Percentiles rank a stretch among this genome's conserved stretches.
These are phyloP conservation scores for Backusella australiensis DNA, from an alignment of 192 early-diverging fungal genomes.

Conservation along the genomic window DNA sequence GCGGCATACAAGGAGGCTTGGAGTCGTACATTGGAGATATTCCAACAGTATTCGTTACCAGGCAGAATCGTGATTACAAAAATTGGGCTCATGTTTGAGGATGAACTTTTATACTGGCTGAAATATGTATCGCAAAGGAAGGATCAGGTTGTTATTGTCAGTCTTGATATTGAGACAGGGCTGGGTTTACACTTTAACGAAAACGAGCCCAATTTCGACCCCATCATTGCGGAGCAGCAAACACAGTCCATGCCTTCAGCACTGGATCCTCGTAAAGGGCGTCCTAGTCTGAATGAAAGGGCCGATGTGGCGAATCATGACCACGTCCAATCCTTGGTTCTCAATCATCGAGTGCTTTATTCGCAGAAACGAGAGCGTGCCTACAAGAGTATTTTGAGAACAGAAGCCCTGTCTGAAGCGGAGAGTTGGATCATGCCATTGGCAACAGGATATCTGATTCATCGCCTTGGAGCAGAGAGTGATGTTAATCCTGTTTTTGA, in stretches of 20 bases:
- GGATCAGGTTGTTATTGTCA: not conserved
- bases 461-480: slow-evolving; percentile 30
- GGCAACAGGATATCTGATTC: slow-evolving; percentile 44
- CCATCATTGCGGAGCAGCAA: not conserved
- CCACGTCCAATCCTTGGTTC: slow-evolving; percentile 38
- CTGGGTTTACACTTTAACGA: not conserved
- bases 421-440: slow-evolving; percentile 40
- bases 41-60: slow-evolving; percentile 33
- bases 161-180: slow-evolving; percentile 7
- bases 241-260: slow-evolving; percentile 22
- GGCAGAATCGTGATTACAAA: slow-evolving; percentile 46
- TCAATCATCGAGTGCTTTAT: slow-evolving; percentile 44
- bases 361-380: slow-evolving; percentile 31
- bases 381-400: not conserved
- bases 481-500: slow-evolving; percentile 37
- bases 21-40: slow-evolving; percentile 37
- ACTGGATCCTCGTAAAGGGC: slow-evolving; percentile 15
- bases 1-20: slow-evolving; percentile 38
- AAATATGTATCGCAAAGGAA: not conserved
- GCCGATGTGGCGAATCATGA: not conserved
- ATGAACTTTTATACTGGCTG: slow-evolving; percentile 26
- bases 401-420: not conserved
- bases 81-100: slow-evolving; percentile 41
- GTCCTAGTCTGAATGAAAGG: not conserved
- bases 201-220: not conserved